These are phyloP conservation scores for Trichosporon ovoides DNA, from an alignment of 1,284 basidiomycete genomes.

Conservation along the genomic window DNA sequence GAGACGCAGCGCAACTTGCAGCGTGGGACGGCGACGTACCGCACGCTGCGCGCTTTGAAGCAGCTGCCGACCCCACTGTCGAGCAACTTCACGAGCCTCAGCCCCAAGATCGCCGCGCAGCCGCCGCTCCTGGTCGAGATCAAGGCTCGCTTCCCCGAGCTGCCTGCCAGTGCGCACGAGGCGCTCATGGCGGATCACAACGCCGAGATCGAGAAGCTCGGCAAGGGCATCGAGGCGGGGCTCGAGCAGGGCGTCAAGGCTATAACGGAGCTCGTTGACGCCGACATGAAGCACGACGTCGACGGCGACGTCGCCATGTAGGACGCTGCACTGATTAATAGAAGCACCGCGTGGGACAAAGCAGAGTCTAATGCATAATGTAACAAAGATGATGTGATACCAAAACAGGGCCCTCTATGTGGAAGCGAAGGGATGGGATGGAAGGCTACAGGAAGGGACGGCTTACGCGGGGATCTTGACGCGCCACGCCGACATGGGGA, in stretches of 20 bases:
- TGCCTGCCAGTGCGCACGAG: conserved; percentile 31
- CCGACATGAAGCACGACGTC: conserved; percentile 11
- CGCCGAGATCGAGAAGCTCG: conserved; percentile 35
- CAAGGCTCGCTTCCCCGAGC: conserved; percentile 41
- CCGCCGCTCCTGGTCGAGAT: conserved; percentile 35
- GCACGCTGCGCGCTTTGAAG: conserved; percentile 28
- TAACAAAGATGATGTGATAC: neutral
- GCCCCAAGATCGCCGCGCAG: conserved; percentile 33
- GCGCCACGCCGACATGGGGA: conserved; percentile 47
- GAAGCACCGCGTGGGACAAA: neutral
- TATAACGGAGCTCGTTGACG: conserved; percentile 28
- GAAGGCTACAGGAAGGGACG: neutral
- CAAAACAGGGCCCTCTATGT: neutral
- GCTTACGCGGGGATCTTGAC: conserved; percentile 39
- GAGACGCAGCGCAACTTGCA: conserved; percentile 33
- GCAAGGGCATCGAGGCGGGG: conserved; percentile 28
- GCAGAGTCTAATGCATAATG: neutral
- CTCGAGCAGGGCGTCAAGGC: conserved; percentile 35
- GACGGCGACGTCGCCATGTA: conserved; percentile 20
- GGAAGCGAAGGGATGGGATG: neutral
- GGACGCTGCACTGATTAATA: neutral
- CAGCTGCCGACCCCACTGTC: conserved; percentile 7
- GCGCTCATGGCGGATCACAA: conserved; percentile 40
- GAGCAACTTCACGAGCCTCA: conserved; percentile 23
- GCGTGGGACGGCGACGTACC: conserved; percentile 32